Evolutionary conservation across 2,329 filamentous ascomycete genomes (phyloP).

Genomic region (Penicillium expansum): DNA sequence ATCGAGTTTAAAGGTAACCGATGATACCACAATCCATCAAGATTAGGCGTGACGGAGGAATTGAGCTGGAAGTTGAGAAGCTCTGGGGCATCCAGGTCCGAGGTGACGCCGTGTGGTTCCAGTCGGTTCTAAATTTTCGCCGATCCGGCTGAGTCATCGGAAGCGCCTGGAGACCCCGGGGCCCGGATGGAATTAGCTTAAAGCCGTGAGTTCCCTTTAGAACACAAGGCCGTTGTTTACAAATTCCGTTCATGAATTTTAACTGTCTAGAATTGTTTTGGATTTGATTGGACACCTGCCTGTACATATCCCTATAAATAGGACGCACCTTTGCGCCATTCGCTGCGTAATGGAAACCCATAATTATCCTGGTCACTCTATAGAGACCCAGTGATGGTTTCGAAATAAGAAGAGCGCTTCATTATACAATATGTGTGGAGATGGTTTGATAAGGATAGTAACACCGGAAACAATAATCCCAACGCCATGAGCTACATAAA

Average conservation of each 20-base stretch:
- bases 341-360: constrained; percentile 3
- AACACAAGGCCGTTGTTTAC: neutral
- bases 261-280: neutral
- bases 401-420: constrained; percentile 5
- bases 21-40: constrained; percentile 31
- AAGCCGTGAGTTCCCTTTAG: neutral
- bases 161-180: constrained; percentile 3
- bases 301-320: neutral
- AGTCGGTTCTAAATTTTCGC: constrained; percentile 30
- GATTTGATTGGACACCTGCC: constrained; percentile 1
- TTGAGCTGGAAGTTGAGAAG: constrained; percentile 23
- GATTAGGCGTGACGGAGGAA: constrained; percentile 10
- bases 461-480: constrained; percentile 1
- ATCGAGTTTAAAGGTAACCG: constrained; percentile 22
- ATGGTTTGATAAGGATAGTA: constrained; percentile 10
- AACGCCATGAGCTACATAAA: constrained; percentile 8
- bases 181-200: constrained; percentile 11
- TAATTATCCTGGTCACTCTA: neutral
- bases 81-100: constrained; percentile 20
- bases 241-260: neutral
- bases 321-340: constrained; percentile 2
- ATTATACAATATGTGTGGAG: constrained; percentile 18
- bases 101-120: constrained; percentile 22
- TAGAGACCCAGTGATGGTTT: neutral
- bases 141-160: constrained; percentile 39